Evolutionary conservation across 1,139 yeast species (phyloP), one percentile per base, ranked within the genome.

Genomic region (Citeromyces hawaiiensis): DNA sequence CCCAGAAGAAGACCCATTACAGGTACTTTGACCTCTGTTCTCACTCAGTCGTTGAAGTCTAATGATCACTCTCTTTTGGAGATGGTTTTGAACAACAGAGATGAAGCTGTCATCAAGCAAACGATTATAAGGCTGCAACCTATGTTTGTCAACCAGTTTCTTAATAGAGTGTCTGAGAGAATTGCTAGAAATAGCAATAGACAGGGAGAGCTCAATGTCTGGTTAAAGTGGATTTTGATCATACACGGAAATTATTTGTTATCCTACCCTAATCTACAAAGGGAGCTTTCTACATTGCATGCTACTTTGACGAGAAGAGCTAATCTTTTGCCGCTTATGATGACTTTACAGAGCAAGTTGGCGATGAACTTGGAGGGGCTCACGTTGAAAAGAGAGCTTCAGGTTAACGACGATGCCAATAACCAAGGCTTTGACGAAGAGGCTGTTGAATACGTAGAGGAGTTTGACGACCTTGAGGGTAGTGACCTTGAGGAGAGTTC

Each of bases 151-250:
- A 85, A 86, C 10, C 58, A 72, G 8, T 65, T 91, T 36, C 64
- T 93, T 46, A 95, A 88, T 53, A 70, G 68, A 50, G 55, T 67
- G 11, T 55, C 60, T 14, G 46, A 44, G 38, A 37, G 45, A 18
- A 42, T 44, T 9, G 65, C 68, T 19, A 73, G 77, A 4, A 61
- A 68, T 43, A 54, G 67, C 40, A 46, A 40, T 35, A 72, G 86
- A 48, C 87, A 87, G 46, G 83, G 81, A 33, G 80, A 78, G 44
- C 66, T 91, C 46, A 80, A 82, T 47, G 69, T 76, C 38, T 91
- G 99, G 99, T 78, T 88, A 47, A 85, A 88, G 56, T 88, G 96
- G 93, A 79, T 87, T 39, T 66, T 93, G 52, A 79, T 91, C 37
- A 76, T 83, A 33, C 98, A 93, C 56, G 98, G 98, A 34, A 91